Conservation (phyloP, 768 basidiomycete species). For the Mycena polygramma region DNA sequence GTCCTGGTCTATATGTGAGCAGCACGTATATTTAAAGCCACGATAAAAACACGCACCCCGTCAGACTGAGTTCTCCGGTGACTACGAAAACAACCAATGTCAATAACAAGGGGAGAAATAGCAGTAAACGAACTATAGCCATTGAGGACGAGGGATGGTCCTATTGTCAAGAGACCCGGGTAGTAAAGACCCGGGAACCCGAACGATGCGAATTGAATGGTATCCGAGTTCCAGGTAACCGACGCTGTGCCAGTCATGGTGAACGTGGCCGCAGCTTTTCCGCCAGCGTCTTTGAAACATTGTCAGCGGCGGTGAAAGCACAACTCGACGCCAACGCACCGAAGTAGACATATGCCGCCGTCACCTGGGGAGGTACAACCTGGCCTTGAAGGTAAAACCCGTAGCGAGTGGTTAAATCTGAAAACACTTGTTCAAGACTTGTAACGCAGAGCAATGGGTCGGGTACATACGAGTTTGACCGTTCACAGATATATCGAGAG, state of each 20-base stretch:
- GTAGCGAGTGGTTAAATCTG: background rate
- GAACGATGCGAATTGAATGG: slow-evolving; percentile 4
- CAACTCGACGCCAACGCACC: background rate
- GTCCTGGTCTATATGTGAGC: background rate
- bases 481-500: slow-evolving; percentile 2
- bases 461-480: slow-evolving; percentile 3
- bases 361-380: background rate
- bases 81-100: background rate
- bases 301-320: background rate
- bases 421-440: no score
- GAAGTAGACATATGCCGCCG: background rate
- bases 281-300: background rate
- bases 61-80: background rate
- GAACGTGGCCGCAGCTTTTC: slow-evolving; percentile 3
- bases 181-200: slow-evolving; percentile 16
- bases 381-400: slow-evolving; percentile 6
- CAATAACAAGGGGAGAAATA: background rate
- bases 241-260: background rate
- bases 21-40: background rate
- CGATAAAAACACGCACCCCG: background rate
- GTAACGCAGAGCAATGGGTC: no score
- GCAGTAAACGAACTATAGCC: slow-evolving; percentile 2
- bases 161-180: slow-evolving; percentile 5
- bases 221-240: background rate
- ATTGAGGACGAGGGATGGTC: background rate